phyloP scores from a whole-genome alignment of 208 protist species.

The Wallacemonas rigidus region DNA sequence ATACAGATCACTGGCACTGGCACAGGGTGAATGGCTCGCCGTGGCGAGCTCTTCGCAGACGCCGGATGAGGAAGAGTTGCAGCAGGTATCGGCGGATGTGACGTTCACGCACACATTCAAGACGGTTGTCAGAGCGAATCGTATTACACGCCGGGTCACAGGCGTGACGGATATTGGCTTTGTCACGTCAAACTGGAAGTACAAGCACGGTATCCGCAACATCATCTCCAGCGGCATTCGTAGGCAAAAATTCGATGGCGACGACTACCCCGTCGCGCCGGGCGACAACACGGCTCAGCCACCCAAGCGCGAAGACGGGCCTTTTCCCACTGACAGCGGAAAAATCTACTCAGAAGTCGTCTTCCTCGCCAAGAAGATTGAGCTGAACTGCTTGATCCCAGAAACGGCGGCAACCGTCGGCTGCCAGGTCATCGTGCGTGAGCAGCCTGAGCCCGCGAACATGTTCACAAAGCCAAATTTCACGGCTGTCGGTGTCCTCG shows the following conservation, averaged over 20 bases:
- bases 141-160: not conserved
- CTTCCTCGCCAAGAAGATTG: slow-evolving; percentile 35
- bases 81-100: not conserved
- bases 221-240: not conserved
- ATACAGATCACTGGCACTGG: not conserved
- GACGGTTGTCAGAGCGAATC: not conserved
- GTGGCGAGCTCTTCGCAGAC: slow-evolving; percentile 22
- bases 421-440: slow-evolving; percentile 27
- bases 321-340: not conserved
- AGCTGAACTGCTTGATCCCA: slow-evolving; percentile 36
- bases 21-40: slow-evolving; percentile 14
- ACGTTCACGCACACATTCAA: not conserved
- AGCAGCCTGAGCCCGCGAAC: slow-evolving; percentile 16
- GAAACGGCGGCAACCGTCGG: not conserved
- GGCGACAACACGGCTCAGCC: not conserved
- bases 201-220: not conserved
- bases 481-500: slow-evolving; percentile 19
- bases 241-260: too few species aligned
- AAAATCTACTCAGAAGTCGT: slow-evolving; percentile 29
- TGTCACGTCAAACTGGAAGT: not conserved
- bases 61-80: slow-evolving; percentile 24
- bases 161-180: not conserved
- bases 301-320: not conserved
- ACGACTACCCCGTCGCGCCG: too few species aligned
- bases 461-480: slow-evolving; percentile 35